These are phyloP conservation scores for Hypoxylon rubiginosum DNA, from an alignment of 2,329 filamentous ascomycete genomes.

Conservation along the genomic window DNA sequence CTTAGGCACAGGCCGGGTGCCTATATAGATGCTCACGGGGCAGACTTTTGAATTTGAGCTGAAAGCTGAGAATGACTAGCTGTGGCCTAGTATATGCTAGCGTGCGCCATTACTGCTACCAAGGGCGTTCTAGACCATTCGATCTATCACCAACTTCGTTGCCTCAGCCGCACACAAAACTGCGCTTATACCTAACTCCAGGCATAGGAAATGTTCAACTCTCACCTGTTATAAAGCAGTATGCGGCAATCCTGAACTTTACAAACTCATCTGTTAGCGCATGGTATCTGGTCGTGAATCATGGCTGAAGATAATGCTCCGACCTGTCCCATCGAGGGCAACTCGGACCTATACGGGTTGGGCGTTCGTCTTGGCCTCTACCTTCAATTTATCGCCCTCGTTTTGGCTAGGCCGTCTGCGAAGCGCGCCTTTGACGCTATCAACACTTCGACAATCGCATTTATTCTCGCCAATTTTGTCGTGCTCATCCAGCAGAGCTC, in stretches of 20 bases:
- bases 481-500: conserved; percentile 11
- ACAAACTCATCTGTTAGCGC: background rate
- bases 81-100: conserved; percentile 8
- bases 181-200: background rate
- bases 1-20: background rate
- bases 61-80: conserved; percentile 7
- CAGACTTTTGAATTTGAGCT: background rate
- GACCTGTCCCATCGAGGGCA: conserved; percentile 15
- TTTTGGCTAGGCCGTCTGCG: conserved; percentile 20
- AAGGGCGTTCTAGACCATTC: conserved; percentile 11
- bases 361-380: conserved; percentile 28
- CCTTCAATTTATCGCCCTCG: conserved; percentile 23
- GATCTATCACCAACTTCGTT: background rate
- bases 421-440: conserved; percentile 18
- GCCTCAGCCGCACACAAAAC: conserved; percentile 9
- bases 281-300: background rate
- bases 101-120: background rate
- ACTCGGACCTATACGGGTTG: conserved; percentile 21
- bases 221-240: background rate
- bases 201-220: background rate
- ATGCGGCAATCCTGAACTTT: background rate
- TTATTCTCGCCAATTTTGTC: conserved; percentile 25
- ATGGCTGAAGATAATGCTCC: conserved; percentile 3
- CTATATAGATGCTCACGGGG: background rate
- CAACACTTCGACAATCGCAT: conserved; percentile 20